Evolutionary conservation across 495 filamentous ascomycete species (phyloP).

Genomic region (Penicillium paxilli): DNA sequence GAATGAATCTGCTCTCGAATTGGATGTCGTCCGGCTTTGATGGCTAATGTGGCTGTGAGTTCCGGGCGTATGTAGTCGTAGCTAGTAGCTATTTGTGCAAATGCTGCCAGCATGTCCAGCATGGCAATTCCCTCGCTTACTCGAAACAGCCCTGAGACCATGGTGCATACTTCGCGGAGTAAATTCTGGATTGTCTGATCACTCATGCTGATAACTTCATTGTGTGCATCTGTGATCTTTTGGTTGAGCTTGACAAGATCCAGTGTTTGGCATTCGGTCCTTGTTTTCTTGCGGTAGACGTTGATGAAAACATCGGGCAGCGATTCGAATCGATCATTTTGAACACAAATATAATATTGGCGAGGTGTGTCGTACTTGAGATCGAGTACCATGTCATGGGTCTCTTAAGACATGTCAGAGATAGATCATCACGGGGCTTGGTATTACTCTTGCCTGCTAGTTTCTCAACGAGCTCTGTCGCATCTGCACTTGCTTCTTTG

Average conservation of each 20-base stretch:
- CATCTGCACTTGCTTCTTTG: slow-evolving; percentile 79
- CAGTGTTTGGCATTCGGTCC: slow-evolving; percentile 83
- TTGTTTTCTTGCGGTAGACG: slow-evolving; percentile 65
- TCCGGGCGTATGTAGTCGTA: slow-evolving; percentile 81
- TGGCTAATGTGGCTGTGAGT: slow-evolving; percentile 69
- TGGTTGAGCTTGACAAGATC: slow-evolving; percentile 76
- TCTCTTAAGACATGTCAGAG: slow-evolving; percentile 44
- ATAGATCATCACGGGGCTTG: not conserved
- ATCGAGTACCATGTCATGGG: slow-evolving; percentile 60
- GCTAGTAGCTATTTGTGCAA: slow-evolving; percentile 73
- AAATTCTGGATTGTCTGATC: slow-evolving; percentile 67
- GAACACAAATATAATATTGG: slow-evolving; percentile 77
- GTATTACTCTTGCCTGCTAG: slow-evolving; percentile 51
- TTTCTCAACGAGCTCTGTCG: slow-evolving; percentile 65
- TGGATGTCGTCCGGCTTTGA: slow-evolving; percentile 82
- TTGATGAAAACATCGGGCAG: slow-evolving; percentile 80
- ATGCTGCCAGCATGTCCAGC: slow-evolving; percentile 87
- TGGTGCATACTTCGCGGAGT: slow-evolving; percentile 61
- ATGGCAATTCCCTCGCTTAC: slow-evolving; percentile 85
- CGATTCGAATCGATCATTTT: slow-evolving; percentile 59
- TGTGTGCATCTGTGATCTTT: slow-evolving; percentile 72
- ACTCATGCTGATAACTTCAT: slow-evolving; percentile 78
- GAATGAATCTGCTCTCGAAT: slow-evolving; percentile 72
- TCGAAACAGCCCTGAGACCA: slow-evolving; percentile 71
- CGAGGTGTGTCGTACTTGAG: slow-evolving; percentile 74